These are phyloP conservation scores for Hymenoscyphus infarciens DNA, from an alignment of 2,329 filamentous ascomycete genomes.

Conservation along the genomic window DNA sequence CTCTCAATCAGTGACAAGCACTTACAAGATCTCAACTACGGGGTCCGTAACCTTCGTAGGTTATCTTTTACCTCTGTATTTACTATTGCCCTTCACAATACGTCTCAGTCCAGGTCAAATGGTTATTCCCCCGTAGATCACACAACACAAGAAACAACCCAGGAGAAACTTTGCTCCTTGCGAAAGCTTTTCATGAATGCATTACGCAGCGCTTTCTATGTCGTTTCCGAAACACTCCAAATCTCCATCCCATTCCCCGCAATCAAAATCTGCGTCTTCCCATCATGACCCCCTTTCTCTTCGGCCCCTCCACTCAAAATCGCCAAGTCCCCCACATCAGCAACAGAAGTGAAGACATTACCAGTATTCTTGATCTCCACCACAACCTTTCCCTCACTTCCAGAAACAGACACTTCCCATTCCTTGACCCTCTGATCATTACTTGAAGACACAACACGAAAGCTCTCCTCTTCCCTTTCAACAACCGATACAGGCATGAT, in stretches of 20 bases:
- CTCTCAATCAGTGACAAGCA: no score
- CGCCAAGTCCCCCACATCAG: constrained; percentile 53
- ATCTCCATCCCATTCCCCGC: constrained; percentile 37
- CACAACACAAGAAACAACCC: no score
- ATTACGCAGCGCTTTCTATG: background rate
- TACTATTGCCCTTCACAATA: no score
- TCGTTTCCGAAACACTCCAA: constrained; percentile 23
- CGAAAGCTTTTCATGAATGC: background rate
- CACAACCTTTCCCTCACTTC: constrained; percentile 13
- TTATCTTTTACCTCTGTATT: no score
- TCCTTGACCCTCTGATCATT: constrained; percentile 60
- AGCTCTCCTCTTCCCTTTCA: constrained; percentile 16
- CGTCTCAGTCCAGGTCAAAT: no score
- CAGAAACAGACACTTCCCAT: constrained; percentile 39
- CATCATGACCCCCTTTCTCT: background rate
- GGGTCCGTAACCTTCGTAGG: no score
- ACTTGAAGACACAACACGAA: constrained; percentile 45
- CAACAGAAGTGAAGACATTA: constrained; percentile 55
- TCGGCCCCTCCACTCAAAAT: constrained; percentile 10
- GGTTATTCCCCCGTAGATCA: no score
- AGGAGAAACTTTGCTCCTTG: no score
- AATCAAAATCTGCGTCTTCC: constrained; percentile 27
- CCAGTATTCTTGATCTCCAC: constrained; percentile 42
- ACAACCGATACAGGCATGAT: constrained; percentile 33
- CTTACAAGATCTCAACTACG: no score